Evolutionary conservation across 257 asterid species (phyloP).

Genomic region (Euphrasia confusa): DNA sequence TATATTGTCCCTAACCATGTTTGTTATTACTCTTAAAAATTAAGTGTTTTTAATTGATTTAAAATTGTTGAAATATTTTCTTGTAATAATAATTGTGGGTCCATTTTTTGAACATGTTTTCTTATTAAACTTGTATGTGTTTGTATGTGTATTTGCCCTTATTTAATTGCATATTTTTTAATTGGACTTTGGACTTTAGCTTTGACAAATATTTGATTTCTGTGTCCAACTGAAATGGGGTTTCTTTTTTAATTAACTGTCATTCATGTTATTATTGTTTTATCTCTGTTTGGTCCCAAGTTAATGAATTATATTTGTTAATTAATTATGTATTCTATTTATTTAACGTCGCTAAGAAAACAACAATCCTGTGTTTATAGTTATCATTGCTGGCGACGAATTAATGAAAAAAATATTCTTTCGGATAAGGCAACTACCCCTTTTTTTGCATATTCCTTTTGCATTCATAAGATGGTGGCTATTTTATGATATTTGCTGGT

Average conservation of each 20-base stretch:
- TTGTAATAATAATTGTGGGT: no score
- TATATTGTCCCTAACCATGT: conserved; percentile 2
- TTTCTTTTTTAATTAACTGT: neutral
- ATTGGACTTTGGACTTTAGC: neutral
- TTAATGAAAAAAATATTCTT: no score
- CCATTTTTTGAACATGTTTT: no score
- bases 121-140: neutral
- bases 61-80: neutral
- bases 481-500: neutral
- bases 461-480: neutral
- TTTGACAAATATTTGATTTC: no score
- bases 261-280: neutral
- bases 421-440: neutral
- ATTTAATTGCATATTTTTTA: neutral
- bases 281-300: neutral
- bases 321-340: no score
- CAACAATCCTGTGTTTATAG: neutral
- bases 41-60: neutral
- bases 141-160: neutral
- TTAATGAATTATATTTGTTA: neutral
- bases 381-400: no score
- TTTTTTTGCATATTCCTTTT: neutral
- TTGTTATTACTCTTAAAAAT: neutral
- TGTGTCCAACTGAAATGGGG: neutral
- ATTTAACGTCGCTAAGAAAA: neutral